Conservation (phyloP, 306 rosid species). For the Pyrus pyrifolia region DNA sequence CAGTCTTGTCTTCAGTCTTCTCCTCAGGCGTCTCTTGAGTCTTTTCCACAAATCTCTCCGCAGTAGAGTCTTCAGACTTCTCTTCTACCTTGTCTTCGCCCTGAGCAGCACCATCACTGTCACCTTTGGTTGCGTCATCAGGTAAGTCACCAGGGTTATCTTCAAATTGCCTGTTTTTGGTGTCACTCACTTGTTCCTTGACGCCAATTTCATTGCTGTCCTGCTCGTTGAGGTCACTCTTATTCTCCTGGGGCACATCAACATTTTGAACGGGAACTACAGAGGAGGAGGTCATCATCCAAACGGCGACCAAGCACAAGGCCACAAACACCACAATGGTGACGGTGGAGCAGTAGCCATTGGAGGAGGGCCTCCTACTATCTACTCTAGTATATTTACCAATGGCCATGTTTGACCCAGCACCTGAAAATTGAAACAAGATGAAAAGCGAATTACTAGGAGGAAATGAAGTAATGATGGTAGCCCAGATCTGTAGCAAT, state of each 20-base stretch:
- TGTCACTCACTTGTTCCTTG: slow-evolving; percentile 35
- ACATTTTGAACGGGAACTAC: slow-evolving; percentile 68
- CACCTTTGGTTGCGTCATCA: slow-evolving; percentile 64
- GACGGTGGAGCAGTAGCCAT: slow-evolving; percentile 77
- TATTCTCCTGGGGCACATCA: slow-evolving; percentile 50
- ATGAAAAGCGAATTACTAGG: not conserved
- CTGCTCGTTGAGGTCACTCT: slow-evolving; percentile 38
- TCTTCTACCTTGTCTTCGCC: slow-evolving; percentile 24
- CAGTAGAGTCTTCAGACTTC: slow-evolving; percentile 12
- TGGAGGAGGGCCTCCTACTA: slow-evolving; percentile 47
- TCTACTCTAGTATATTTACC: slow-evolving; percentile 72
- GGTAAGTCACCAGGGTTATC: slow-evolving; percentile 69
- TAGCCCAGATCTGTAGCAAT: too few relatives aligned
- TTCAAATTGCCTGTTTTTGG: slow-evolving; percentile 50
- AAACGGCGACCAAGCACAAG: slow-evolving; percentile 76
- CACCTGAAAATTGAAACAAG: slow-evolving; percentile 7
- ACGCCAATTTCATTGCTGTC: slow-evolving; percentile 33
- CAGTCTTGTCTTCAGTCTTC: slow-evolving; percentile 23
- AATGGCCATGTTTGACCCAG: slow-evolving; percentile 47
- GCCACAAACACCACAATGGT: slow-evolving; percentile 84
- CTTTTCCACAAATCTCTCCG: slow-evolving; percentile 16
- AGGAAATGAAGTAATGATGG: too few relatives aligned
- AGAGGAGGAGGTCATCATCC: slow-evolving; percentile 94
- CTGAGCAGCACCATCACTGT: slow-evolving; percentile 28
- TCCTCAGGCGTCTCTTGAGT: not conserved